Conservation (phyloP, 108 stramenopile genomes). For the Pseudonitzschia multiseries region DNA sequence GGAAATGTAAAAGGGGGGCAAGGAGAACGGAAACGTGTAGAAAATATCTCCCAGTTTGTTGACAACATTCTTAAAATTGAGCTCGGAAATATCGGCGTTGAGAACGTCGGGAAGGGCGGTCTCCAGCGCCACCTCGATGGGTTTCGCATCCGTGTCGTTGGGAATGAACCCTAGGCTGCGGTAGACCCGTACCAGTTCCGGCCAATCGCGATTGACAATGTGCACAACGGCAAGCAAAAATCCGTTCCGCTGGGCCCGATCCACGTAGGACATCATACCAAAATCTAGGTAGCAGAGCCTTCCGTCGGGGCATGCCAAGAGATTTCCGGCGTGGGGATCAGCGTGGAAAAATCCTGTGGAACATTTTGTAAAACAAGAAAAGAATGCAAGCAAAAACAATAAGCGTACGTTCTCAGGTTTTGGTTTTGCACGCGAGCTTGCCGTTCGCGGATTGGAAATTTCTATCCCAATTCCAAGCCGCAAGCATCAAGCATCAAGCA, state of each 20-base stretch:
- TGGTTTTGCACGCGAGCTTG: too few relatives aligned
- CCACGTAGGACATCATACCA: constrained; percentile 95
- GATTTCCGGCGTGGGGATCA: constrained; percentile 82
- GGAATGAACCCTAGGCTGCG: constrained; percentile 92
- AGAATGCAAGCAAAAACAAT: background rate
- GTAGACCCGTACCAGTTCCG: constrained; percentile 82
- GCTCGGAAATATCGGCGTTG: constrained; percentile 87
- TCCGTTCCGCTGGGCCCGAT: constrained; percentile 83
- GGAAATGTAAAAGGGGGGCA: constrained; percentile 97
- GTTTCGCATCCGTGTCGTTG: constrained; percentile 73
- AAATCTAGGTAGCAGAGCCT: constrained; percentile 93
- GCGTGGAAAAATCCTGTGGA: constrained; percentile 4
- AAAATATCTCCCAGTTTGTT: constrained; percentile 93
- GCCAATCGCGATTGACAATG: constrained; percentile 96
- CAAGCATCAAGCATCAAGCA: too few relatives aligned
- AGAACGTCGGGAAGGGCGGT: constrained; percentile 92
- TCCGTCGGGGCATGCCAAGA: constrained; percentile 79
- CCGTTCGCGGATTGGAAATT: too few relatives aligned
- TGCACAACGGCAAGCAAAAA: constrained; percentile 96
- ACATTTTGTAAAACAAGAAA: background rate
- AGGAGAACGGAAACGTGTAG: constrained; percentile 94
- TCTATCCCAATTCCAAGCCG: too few relatives aligned
- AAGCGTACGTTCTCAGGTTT: too few relatives aligned
- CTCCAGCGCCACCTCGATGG: constrained; percentile 89
- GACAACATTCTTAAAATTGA: constrained; percentile 97